phyloP scores from a whole-genome alignment of 345 rosid genomes.

The Garcia nutans region DNA sequence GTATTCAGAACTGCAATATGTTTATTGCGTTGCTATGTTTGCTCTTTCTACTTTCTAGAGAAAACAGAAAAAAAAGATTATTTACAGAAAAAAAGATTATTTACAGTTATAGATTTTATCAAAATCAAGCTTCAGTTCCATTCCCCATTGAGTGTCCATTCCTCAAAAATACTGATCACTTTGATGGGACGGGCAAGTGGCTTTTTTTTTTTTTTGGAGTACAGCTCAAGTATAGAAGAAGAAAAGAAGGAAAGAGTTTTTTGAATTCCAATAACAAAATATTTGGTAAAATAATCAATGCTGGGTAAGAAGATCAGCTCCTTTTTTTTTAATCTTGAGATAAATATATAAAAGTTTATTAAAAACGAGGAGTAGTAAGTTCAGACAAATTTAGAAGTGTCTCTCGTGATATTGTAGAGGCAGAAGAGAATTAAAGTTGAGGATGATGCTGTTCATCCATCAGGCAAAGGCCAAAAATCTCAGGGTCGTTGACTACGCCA shows the following conservation, averaged over 20 bases:
- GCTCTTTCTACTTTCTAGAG: no score
- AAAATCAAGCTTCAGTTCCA: no score
- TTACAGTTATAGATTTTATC: not conserved
- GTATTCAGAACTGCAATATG: no score
- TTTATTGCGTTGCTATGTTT: not conserved
- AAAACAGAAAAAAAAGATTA: no score
- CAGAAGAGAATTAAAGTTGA: not conserved
- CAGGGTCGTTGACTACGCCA: slow-evolving; percentile 19
- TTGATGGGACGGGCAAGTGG: not conserved
- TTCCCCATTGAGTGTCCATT: not conserved
- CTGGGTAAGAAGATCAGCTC: no score
- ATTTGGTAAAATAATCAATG: no score
- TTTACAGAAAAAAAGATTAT: no score
- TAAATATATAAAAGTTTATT: no score
- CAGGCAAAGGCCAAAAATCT: not conserved
- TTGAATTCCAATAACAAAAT: no score
- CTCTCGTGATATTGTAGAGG: not conserved
- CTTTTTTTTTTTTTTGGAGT: not conserved
- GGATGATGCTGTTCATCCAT: not conserved
- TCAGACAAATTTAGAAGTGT: not conserved
- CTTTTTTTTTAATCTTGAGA: no score
- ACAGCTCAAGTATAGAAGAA: not conserved
- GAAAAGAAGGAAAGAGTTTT: no score
- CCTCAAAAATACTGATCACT: not conserved
- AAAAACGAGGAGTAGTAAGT: no score